Base-by-base conservation (phyloP, 1,284 basidiomycete species). In the Puccinia novopanici region DNA sequence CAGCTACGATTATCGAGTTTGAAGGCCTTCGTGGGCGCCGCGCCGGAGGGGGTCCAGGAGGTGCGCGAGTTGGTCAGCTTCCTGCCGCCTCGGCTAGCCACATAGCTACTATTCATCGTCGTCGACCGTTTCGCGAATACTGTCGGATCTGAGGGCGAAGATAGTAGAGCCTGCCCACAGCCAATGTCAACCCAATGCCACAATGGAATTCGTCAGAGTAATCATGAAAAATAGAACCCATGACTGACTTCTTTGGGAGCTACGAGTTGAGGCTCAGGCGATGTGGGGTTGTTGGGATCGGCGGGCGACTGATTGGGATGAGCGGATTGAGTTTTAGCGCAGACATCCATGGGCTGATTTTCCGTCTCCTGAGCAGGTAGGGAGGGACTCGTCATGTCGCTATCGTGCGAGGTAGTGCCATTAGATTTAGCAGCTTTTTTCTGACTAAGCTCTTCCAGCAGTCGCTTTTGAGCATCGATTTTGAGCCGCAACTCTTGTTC, bases 391-490 rank as follows among this genome's bases (percentile, higher is more conserved):
- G 5, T 73, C 37, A 48, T 70, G 48, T 73, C 37, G 70, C 24
- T 15, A 52, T 73, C 30, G 3, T 55, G 70, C 22, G 30, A 24
- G 42, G 34, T 40, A 9, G 54, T 10, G 9, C 37, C 57, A 27
- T 27, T 63, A 17, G 40, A 24, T 67, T 77, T 67, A n/a, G 52
- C 50, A 24, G 75, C 75, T 67, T 77, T 63, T 37, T 77, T 77
- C 34, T 52, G 48, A 68, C 52, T 54, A 22, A 77, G 63, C 67
- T 77, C 27, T 50, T 77, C 61, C 10, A 77, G 59, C 34, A 77
- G 19, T 67, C 61, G 59, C 42, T 77, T 77, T 42, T 77, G 75
- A 37, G 59, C 75, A 54, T 77, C 75, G n/a, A 77, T 77, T 50
- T 77, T 77, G 9, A 65, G 42, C n/a, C 75, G 24, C 10, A 77